phyloP scores from a whole-genome alignment of 2,329 filamentous ascomycete species.

The Xylariaceae sp. region DNA sequence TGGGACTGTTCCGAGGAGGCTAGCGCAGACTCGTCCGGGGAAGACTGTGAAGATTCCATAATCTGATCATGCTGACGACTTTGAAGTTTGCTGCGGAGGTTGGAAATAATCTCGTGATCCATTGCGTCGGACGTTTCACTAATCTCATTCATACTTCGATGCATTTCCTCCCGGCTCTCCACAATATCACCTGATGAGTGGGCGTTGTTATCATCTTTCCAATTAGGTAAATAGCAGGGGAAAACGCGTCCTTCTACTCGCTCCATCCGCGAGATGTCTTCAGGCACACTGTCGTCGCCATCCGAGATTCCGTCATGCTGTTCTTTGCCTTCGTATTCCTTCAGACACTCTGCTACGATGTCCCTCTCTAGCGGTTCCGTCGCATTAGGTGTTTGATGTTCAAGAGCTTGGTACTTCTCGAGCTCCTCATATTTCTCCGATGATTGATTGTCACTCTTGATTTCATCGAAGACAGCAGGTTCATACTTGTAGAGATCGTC shows the following conservation, averaged over 20 bases:
- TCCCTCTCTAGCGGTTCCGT: constrained; percentile 29
- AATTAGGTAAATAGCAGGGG: neutral
- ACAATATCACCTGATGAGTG: neutral
- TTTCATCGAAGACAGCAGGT: constrained; percentile 24
- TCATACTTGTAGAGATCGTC: constrained; percentile 39
- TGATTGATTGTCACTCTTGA: constrained; percentile 23
- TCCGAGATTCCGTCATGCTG: constrained; percentile 3
- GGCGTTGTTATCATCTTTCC: neutral
- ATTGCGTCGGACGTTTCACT: constrained; percentile 29
- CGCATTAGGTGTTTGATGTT: constrained; percentile 34
- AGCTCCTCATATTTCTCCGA: constrained; percentile 38
- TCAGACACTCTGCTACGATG: constrained; percentile 32
- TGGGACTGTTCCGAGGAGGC: constrained; percentile 51
- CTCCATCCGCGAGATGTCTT: constrained; percentile 19
- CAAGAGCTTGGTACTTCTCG: constrained; percentile 35
- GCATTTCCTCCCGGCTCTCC: constrained; percentile 26
- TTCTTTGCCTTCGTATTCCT: constrained; percentile 35
- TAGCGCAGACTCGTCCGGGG: constrained; percentile 45
- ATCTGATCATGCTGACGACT: constrained; percentile 23
- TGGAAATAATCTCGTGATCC: constrained; percentile 26
- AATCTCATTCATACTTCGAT: constrained; percentile 29
- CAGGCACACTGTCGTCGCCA: neutral
- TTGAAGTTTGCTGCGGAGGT: constrained; percentile 21
- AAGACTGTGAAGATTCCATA: constrained; percentile 14
- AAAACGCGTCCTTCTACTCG: constrained; percentile 13